Evolutionary conservation across 768 basidiomycete species (phyloP), one percentile per base, ranked within the genome.

Genomic region (Leccinum incarnatum): DNA sequence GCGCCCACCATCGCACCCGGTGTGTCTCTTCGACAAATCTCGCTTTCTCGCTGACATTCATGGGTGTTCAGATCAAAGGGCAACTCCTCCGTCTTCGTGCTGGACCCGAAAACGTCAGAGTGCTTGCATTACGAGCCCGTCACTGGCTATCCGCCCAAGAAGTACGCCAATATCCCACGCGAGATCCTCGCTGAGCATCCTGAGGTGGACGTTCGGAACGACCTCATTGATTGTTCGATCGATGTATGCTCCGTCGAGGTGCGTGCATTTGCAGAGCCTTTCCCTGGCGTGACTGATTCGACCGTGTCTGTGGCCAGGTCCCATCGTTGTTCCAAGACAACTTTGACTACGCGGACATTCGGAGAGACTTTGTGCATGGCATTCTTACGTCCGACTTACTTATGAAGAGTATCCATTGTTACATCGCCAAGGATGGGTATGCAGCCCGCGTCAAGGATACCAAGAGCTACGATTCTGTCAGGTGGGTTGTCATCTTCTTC

Each of bases 291-390:
- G 42, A 45, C 46, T 50, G 52, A 63, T 37, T 49, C 4, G 42
- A 50, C 34, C 59, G 15, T 40, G n/a, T 2, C 42, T 36, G 30
- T 53, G 57, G 27, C 55, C 65, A 97, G 90, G 91, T 98, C 37
- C 95, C 94, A 1, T 95, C 95, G 1, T 72, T 98, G 5, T 99
- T 98, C 77, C 94, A 95, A 71, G 97, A 98, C 76, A 98, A 98
- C 75, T 99, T 99, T 68, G 97, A 98, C 75, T 98, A 95, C 68
- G 85, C 87, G 14, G 93, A 95, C 74, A 82, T 98, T 60, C 86
- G 95, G 57, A 80, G 85, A 63, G 94, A 98, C 74, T 97, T 99
- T 67, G 90, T 98, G 15, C 91, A 92, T 68, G 96, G 96, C 17
- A 83, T 99, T 50, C 80, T 99, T 63, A 96, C 93, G 0, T 95